These are phyloP conservation scores for Neonectria sp. DNA, from an alignment of 2,329 filamentous ascomycete genomes.

Conservation along the genomic window DNA sequence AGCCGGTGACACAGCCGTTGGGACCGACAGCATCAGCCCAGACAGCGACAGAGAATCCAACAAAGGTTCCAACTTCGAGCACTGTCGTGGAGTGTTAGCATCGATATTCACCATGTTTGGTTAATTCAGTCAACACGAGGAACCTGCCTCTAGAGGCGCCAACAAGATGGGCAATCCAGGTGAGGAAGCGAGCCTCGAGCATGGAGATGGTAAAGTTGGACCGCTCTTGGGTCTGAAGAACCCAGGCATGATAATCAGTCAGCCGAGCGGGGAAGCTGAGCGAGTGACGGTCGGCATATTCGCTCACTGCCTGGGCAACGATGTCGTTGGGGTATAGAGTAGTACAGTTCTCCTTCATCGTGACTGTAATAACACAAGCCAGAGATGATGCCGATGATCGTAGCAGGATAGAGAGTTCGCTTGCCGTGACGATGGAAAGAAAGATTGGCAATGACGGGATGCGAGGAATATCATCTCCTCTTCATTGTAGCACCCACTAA, in stretches of 20 bases:
- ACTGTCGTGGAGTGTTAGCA: not conserved
- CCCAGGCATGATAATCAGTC: not conserved
- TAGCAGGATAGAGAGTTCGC: not conserved
- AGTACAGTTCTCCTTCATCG: not conserved
- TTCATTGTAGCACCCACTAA: not conserved
- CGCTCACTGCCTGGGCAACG: not conserved
- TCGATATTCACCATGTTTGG: not conserved
- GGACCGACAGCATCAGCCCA: not conserved
- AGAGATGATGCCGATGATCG: not conserved
- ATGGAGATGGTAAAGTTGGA: not conserved
- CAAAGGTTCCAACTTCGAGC: not conserved
- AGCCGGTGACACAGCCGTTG: not conserved
- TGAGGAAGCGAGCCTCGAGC: not conserved
- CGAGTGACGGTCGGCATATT: slow-evolving; percentile 1
- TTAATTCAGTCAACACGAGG: not conserved
- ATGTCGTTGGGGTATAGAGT: not conserved
- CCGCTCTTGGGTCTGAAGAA: not conserved
- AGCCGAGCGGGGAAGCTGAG: not conserved
- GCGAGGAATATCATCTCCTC: not conserved
- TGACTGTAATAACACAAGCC: not conserved
- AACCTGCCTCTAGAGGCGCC: not conserved
- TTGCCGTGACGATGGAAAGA: not conserved
- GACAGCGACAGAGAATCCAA: not conserved
- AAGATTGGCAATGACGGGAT: not conserved
- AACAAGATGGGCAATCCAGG: not conserved